A percentile compares a stretch with the other conserved stretches of the same genome.
Conservation (phyloP, 257 asterid species). For the Nicotiana tabacum region DNA sequence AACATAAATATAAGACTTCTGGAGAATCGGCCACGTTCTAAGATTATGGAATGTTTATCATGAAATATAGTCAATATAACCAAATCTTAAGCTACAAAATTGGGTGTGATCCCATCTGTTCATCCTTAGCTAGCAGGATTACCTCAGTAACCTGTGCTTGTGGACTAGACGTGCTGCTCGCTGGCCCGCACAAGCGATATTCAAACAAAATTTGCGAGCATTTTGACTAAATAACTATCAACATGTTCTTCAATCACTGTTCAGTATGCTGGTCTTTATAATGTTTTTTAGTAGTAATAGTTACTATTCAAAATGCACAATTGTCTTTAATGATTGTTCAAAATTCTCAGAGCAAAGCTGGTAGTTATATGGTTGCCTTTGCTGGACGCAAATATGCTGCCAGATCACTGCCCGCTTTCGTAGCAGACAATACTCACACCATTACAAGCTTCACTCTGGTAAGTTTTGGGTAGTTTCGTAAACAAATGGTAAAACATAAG, state of each 20-base stretch:
- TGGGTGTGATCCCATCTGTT: neutral
- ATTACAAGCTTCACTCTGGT: slow-evolving; percentile 87
- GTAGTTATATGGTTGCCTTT: slow-evolving; percentile 89
- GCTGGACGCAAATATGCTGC: slow-evolving; percentile 87
- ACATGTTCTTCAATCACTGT: neutral
- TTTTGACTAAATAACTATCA: neutral
- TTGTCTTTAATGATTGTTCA: neutral
- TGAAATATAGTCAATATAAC: neutral
- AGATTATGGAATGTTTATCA: neutral
- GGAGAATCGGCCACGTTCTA: neutral
- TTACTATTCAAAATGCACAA: neutral
- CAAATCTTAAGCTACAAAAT: neutral
- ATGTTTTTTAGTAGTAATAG: neutral
- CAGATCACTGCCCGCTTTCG: slow-evolving; percentile 69
- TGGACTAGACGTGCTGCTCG: neutral
- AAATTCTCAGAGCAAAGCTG: slow-evolving; percentile 40
- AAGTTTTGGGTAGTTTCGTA: neutral
- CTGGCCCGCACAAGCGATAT: neutral
- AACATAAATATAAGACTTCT: neutral
- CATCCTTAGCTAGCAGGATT: neutral
- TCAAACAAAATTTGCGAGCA: neutral
- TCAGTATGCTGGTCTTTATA: neutral
- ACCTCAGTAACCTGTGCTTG: neutral
- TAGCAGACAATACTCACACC: slow-evolving; percentile 54
- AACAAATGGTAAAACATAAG: neutral